These are phyloP conservation scores for Elongisporangium undulatum DNA, from an alignment of 352 stramenopile species.

Conservation along the genomic window DNA sequence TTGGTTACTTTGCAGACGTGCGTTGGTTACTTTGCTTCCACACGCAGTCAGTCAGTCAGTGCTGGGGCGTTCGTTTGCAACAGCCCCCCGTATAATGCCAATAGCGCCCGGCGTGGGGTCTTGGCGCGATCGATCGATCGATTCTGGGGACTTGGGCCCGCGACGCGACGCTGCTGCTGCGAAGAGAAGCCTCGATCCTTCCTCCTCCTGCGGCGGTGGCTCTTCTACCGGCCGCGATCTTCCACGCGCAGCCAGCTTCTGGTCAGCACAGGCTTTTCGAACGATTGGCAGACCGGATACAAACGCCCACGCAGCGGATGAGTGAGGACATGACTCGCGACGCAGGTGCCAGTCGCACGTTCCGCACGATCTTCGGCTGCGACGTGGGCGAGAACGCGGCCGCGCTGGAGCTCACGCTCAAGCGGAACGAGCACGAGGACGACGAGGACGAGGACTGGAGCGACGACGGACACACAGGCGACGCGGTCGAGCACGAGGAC, in stretches of 20 bases:
- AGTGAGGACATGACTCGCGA: slow-evolving; percentile 39
- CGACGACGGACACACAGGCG: slow-evolving; percentile 24
- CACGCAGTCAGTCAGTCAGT: slow-evolving; percentile 13
- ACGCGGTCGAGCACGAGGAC: slow-evolving; percentile 6
- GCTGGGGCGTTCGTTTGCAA: not conserved
- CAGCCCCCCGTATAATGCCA: not conserved
- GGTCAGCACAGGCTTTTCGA: not conserved
- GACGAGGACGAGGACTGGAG: slow-evolving; percentile 50
- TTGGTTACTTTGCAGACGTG: not conserved
- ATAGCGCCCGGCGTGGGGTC: not conserved
- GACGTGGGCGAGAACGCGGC: not conserved
- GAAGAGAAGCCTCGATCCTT: not conserved
- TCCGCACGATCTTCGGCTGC: slow-evolving; percentile 62
- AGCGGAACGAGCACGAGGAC: slow-evolving; percentile 14
- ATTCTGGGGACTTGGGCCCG: not conserved
- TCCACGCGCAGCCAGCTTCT: not conserved
- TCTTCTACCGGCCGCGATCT: not conserved
- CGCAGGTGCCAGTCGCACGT: slow-evolving; percentile 55
- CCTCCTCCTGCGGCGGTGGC: not conserved
- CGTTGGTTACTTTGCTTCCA: slow-evolving; percentile 2
- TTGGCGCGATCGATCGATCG: not conserved
- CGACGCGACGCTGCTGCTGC: not conserved
- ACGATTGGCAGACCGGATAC: not conserved
- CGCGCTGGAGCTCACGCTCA: not conserved
- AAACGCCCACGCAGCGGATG: slow-evolving; percentile 14